Evolutionary conservation across 1,139 yeast species (phyloP), one percentile per base, ranked within the genome.

Genomic region (Hyphopichia khmerensis): DNA sequence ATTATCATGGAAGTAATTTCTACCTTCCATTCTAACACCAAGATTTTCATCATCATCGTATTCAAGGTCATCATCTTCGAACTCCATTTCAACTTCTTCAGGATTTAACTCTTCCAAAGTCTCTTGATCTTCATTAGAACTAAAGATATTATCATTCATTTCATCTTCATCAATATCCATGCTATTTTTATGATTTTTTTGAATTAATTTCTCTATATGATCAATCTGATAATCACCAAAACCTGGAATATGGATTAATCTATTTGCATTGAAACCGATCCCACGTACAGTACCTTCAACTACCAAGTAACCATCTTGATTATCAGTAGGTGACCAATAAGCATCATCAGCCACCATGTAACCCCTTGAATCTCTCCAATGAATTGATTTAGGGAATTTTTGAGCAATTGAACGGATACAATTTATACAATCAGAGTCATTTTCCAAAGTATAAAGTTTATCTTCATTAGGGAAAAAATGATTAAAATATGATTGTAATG

Each of bases 401-500:
- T 93, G 98, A 57, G 96, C 87, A 33, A 95, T 56, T 2, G 75
- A 71, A 59, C 99, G 79, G 33, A 87, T 71, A 41, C 90, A 82
- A 55, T 86, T 87, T 27, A 77, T 51, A 18, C 87, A 76, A 50
- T 93, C 99, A 2, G 87, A 72, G 16, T 73, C 67, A 38, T 67
- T 69, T 53, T 89, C 96, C 43, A 89, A 64, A 36, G 87, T 82
- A 65, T 72, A 91, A 26, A 93, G 68, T 61, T 84, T 86, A 33
- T 88, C 96, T 50, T 82, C 86, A 32, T 79, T 77, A 8, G 98
- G 96, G 72, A 93, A 95, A 69, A 93, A 95, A 69, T 93, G 97
- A 45, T 73, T 74, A 66, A 89, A 89, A 64, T 77, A 91, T 42
- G 96, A 86, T 42, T 83, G 79, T 51, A 95, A 73, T 3, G 98